Evolutionary conservation across 2,329 filamentous ascomycete genomes (phyloP).

Genomic region (Achaetomium macrosporum): DNA sequence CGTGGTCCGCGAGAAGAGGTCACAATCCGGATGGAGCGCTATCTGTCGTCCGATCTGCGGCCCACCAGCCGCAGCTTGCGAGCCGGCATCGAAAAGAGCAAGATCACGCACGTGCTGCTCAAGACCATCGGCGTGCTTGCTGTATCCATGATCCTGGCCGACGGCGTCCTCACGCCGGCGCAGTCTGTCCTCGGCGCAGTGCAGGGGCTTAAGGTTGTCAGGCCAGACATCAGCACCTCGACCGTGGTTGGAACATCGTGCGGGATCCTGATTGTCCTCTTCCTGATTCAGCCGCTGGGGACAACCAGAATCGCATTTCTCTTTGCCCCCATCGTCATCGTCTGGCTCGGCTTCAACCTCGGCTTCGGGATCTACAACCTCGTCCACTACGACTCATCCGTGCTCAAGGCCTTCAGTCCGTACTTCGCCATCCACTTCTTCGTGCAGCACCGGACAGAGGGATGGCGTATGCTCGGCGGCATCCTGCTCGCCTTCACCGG

Average conservation of each 20-base stretch:
- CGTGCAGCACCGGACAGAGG: slow-evolving; percentile 50
- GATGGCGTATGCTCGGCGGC: slow-evolving; percentile 63
- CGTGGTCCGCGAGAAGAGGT: slow-evolving; percentile 18
- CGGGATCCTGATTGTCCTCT: slow-evolving; percentile 58
- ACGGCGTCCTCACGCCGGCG: slow-evolving; percentile 63
- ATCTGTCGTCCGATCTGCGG: slow-evolving; percentile 50
- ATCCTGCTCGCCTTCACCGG: slow-evolving; percentile 70
- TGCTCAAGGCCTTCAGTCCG: slow-evolving; percentile 52
- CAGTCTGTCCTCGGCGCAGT: slow-evolving; percentile 66
- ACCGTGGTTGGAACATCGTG: slow-evolving; percentile 60
- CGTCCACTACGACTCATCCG: slow-evolving; percentile 44
- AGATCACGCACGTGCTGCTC: slow-evolving; percentile 44
- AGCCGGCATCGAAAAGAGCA: slow-evolving; percentile 52
- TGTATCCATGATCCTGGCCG: slow-evolving; percentile 61
- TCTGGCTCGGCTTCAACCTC: slow-evolving; percentile 62
- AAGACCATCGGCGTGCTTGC: slow-evolving; percentile 60
- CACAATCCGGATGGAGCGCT: background rate
- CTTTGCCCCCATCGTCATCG: slow-evolving; percentile 61
- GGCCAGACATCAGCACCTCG: slow-evolving; percentile 47
- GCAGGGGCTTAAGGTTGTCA: slow-evolving; percentile 56
- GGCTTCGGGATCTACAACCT: slow-evolving; percentile 60
- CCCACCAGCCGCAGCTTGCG: slow-evolving; percentile 48
- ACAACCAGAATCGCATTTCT: slow-evolving; percentile 52
- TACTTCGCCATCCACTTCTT: slow-evolving; percentile 58
- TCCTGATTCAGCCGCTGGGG: slow-evolving; percentile 59